Evolutionary conservation across 495 filamentous ascomycete species (phyloP), one percentile per base, ranked within the genome.

Genomic region (Neurospora africana): DNA sequence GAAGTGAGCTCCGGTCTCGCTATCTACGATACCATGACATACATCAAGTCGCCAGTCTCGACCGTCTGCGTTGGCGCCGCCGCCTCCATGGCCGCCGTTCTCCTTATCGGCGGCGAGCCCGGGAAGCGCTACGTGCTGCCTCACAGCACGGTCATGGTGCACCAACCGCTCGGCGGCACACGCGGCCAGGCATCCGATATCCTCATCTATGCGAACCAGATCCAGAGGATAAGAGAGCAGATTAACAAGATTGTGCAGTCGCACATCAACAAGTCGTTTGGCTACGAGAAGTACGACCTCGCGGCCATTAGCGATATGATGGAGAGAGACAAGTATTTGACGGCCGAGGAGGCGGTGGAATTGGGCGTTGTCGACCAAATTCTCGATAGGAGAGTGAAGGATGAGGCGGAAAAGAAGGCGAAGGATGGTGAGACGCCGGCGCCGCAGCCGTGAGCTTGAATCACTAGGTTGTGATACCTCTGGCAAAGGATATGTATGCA

Each of bases 1-100:
- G 93, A 91, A n/a, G 95, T 99, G 44, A 98, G 95, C 70, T 94
- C 93, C 0, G 92, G 95, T 7, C 87, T 99, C 37, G 94, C 95
- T 67, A 98, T 99, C 78, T 99, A 99, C 85, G 95, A 99, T 81
- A 98, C 96, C 68, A 99, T 99, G 95, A 90, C 90, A 73, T 99
- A 98, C 83, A 98, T 99, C 82, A 89, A 89, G 73, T 91, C 92
- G 5, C 93, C 95, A 11, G 93, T 98, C 5, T 91, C 90, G 53
- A 99, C 95, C 4, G 97, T 98, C 74, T 98, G 96, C 80, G 87
- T 98, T 30, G 95, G 95, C 6, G 93, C 96, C 79, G 95, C 95
- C 0, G 95, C 95, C 5, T 93, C 90, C 23, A 99, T 99, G 95
- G 95, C 95, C 69, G 93, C 91, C 3, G 85, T 98, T 27, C 86